Evolutionary conservation across 2,329 filamentous ascomycete species (phyloP).

Genomic region (Neonectria coccinea): DNA sequence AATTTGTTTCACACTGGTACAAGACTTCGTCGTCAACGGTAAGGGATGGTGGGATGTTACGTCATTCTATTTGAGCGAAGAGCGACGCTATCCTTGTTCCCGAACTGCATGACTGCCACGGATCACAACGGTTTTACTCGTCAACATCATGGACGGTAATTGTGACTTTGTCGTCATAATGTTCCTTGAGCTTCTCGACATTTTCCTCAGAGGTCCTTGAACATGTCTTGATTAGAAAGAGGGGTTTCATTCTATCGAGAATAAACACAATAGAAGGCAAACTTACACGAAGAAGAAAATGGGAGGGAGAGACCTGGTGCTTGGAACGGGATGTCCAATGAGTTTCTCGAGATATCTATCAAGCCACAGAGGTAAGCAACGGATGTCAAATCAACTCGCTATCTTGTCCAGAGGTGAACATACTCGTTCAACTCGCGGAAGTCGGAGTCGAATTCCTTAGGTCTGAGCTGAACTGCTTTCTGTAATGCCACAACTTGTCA

Average conservation of each 20-base stretch:
- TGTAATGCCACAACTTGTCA: background rate
- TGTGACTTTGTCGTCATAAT: background rate
- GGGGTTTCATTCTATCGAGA: background rate
- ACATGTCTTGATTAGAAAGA: background rate
- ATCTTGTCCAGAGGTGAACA: background rate
- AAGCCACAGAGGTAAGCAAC: background rate
- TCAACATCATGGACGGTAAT: background rate
- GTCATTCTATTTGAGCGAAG: background rate
- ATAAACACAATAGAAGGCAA: background rate
- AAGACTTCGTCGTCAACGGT: too few relatives aligned
- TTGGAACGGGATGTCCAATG: conserved; percentile 1
- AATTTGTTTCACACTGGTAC: too few relatives aligned
- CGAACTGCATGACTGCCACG: background rate
- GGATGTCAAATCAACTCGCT: too few relatives aligned
- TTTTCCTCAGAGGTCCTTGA: background rate
- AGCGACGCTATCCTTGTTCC: background rate
- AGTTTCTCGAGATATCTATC: background rate
- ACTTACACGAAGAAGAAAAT: background rate
- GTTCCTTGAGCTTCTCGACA: conserved; percentile 1
- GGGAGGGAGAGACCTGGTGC: background rate
- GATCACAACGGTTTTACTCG: background rate
- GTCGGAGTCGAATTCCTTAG: background rate
- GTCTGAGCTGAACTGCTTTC: conserved; percentile 1
- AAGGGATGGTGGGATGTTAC: too few relatives aligned
- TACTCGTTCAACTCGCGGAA: background rate